These are phyloP conservation scores for Rhodamnia argentea DNA, from an alignment of 345 rosid species.

Conservation along the genomic window DNA sequence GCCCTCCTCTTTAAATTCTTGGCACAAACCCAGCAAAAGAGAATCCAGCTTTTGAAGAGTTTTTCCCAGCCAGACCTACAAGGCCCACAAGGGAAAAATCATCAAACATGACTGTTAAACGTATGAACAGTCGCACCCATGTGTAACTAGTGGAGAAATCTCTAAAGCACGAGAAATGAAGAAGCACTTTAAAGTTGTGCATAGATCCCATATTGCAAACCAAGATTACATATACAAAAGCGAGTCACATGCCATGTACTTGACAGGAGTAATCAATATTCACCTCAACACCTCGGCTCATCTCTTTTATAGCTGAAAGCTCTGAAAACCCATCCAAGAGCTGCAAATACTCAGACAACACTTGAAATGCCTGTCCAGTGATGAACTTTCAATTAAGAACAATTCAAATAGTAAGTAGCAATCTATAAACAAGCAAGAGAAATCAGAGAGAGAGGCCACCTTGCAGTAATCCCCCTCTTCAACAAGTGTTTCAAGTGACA, in stretches of 20 bases:
- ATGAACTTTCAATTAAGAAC: neutral
- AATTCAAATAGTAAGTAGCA: neutral
- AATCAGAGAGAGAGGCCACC: slow-evolving; percentile 26
- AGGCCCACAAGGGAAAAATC: neutral
- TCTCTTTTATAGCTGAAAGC: slow-evolving; percentile 82
- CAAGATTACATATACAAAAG: neutral
- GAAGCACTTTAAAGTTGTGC: neutral
- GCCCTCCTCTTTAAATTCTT: slow-evolving; percentile 80
- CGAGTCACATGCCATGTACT: neutral
- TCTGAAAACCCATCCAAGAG: slow-evolving; percentile 81
- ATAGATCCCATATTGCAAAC: slow-evolving; percentile 1
- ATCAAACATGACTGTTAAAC: neutral
- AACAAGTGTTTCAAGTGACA: slow-evolving; percentile 73
- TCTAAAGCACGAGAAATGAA: neutral
- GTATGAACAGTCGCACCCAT: neutral
- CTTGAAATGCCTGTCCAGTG: slow-evolving; percentile 84
- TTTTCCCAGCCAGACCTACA: slow-evolving; percentile 94
- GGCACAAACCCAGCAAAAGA: slow-evolving; percentile 87
- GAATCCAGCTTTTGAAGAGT: slow-evolving; percentile 96
- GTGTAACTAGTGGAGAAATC: neutral
- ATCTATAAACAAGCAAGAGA: neutral
- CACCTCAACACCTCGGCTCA: slow-evolving; percentile 98
- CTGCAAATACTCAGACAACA: slow-evolving; percentile 91
- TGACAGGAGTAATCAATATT: slow-evolving; percentile 3
- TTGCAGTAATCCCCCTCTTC: slow-evolving; percentile 92